Base-by-base conservation (phyloP, 305 asterid genomes). In the Stenogyne calaminthoides region DNA sequence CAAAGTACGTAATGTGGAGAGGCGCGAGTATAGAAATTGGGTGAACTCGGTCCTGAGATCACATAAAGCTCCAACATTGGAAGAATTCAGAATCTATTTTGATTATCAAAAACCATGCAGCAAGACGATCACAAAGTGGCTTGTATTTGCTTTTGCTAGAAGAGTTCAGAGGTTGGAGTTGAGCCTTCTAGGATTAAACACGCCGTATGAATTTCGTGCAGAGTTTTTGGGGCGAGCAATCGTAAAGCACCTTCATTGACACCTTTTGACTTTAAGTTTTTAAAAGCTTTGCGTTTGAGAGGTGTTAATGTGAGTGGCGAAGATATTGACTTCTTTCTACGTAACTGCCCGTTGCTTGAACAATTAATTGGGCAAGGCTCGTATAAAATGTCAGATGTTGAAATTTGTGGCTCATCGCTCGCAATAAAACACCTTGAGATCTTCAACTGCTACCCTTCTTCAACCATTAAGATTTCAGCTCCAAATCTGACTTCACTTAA, bases 361-460 rank as follows among this genome's bases (percentile, higher is more conserved):
- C 9, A 34, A 32, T 61, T 61, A 37, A 7, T 6, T 32, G 67
- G 32, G 12, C 66, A 32, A 6, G 11, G 20, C 1, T 10, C 47
- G 4, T 2, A 1, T 3, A 34, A 14, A 32, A n/a, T n/a, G n/a
- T 34, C 47, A 34, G 2, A 61, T 7, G 47, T 61, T 32, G 67
- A 61, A 61, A 10, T 60, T 63, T 63, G 68, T 63, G 68, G 68
- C 18, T 39, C 68, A 9, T 63, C 49, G n/a, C 49, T 61, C 19
- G 25, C 37, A n/a, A 34, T 61, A 36, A 61, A 61, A n/a, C n/a
- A 36, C 49, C 8, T 61, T 47, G 67, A 34, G 49, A 34, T 61
- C 22, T 16, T 8, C 9, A 4, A 1, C 16, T 15, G 15, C 9
- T 1, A n/a, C 19, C 20, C 0, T 4, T n/a, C n/a, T n/a, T n/a